These are phyloP conservation scores for Lumnitzera littorea DNA, from an alignment of 345 rosid species.

Conservation along the genomic window DNA sequence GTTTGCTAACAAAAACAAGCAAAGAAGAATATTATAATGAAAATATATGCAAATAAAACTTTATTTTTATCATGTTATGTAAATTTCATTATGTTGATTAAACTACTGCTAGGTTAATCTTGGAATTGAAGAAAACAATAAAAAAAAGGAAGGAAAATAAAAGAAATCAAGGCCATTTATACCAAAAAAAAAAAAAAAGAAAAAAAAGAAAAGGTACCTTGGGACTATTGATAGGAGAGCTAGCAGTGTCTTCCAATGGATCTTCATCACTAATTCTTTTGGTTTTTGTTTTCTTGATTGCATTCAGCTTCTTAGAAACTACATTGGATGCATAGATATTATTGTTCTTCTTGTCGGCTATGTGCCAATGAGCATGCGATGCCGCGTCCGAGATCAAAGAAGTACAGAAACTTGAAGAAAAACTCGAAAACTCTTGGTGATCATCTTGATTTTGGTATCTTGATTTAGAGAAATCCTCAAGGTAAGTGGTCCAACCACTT, in stretches of 20 bases:
- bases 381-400: conserved; percentile 76
- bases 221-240: conserved; percentile 77
- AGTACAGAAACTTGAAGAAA: conserved; percentile 29
- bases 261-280: conserved; percentile 46
- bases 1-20: too few species aligned
- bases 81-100: too few species aligned
- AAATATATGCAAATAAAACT: too few species aligned
- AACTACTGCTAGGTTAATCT: too few species aligned
- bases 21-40: too few species aligned
- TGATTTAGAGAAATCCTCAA: conserved; percentile 51
- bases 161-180: neutral
- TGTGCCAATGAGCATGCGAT: conserved; percentile 38
- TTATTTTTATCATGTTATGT: too few species aligned
- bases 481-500: conserved; percentile 89
- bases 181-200: neutral
- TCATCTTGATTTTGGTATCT: conserved; percentile 7
- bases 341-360: conserved; percentile 8
- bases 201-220: conserved; percentile 31
- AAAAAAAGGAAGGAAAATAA: neutral
- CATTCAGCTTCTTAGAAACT: conserved; percentile 27
- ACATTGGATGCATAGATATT: neutral
- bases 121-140: too few species aligned
- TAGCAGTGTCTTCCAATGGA: conserved; percentile 89
- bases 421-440: conserved; percentile 29
- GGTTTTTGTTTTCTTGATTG: conserved; percentile 45